Evolutionary conservation across 1,284 basidiomycete genomes (phyloP).

Genomic region (Ustilago lituana): DNA sequence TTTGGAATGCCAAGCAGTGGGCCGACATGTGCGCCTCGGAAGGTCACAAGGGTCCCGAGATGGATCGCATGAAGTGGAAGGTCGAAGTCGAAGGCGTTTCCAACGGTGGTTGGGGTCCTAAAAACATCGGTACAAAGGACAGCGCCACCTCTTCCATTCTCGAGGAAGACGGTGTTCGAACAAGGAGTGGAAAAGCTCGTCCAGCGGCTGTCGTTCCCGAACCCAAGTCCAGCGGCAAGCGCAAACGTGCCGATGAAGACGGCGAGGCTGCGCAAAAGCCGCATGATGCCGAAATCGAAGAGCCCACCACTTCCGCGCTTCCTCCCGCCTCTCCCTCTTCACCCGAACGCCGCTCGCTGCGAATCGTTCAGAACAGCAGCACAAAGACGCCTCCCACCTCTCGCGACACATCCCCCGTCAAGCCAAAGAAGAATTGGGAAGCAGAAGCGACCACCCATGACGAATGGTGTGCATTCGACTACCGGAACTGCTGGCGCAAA

Average conservation of each 20-base stretch:
- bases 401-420: constrained; percentile 32
- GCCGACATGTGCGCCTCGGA: constrained; percentile 52
- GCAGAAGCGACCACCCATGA: constrained; percentile 51
- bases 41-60: constrained; percentile 60
- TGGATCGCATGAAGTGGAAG: constrained; percentile 61
- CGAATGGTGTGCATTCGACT: constrained; percentile 63
- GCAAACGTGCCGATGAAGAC: constrained; percentile 20
- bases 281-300: constrained; percentile 8
- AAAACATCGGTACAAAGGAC: constrained; percentile 39
- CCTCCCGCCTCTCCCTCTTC: constrained; percentile 16
- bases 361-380: constrained; percentile 10
- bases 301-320: constrained; percentile 11
- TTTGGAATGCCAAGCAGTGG: constrained; percentile 66
- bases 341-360: constrained; percentile 23
- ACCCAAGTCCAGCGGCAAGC: constrained; percentile 15
- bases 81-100: constrained; percentile 49
- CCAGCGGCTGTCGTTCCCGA: constrained; percentile 8
- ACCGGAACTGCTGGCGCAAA: constrained; percentile 54
- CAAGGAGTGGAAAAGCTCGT: constrained; percentile 50
- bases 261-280: constrained; percentile 4
- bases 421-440: constrained; percentile 51
- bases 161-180: constrained; percentile 59
- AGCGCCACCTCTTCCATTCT: constrained; percentile 20
- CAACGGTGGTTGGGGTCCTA: constrained; percentile 50
- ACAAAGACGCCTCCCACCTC: constrained; percentile 17